phyloP scores from a whole-genome alignment of 495 filamentous ascomycete species.

The Penicillium soppii region DNA sequence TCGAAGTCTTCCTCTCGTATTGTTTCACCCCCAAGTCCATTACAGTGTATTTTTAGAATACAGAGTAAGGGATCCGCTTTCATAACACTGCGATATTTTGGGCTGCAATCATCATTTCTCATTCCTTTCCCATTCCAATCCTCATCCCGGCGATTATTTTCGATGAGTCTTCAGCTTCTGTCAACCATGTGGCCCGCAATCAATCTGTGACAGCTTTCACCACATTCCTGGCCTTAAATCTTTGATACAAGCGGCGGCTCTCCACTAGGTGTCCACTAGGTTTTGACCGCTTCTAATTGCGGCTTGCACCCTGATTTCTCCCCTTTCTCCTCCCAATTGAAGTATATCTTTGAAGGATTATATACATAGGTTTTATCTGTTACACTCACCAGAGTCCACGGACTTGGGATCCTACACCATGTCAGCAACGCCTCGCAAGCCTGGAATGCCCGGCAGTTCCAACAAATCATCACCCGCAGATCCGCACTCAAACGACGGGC shows the following conservation, averaged over 20 bases:
- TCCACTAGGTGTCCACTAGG: slow-evolving; percentile 23
- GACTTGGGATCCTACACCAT: slow-evolving; percentile 31
- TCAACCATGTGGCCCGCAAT: slow-evolving; percentile 28
- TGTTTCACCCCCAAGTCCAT: slow-evolving; percentile 12
- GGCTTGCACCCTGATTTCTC: slow-evolving; percentile 13
- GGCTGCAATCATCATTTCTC: slow-evolving; percentile 17
- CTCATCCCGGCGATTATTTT: slow-evolving; percentile 15
- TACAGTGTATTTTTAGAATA: slow-evolving; percentile 26
- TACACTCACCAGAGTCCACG: slow-evolving; percentile 15
- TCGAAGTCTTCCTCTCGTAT: slow-evolving; percentile 4
- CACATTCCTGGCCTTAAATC: slow-evolving; percentile 15
- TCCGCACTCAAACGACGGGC: slow-evolving; percentile 33
- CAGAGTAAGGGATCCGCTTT: slow-evolving; percentile 32
- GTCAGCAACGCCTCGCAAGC: slow-evolving; percentile 47
- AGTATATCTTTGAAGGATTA: not conserved
- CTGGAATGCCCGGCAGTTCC: slow-evolving; percentile 40
- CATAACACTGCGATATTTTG: slow-evolving; percentile 12
- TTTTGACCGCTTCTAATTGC: slow-evolving; percentile 30
- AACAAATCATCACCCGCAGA: slow-evolving; percentile 40
- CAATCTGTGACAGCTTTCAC: slow-evolving; percentile 26
- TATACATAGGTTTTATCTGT: slow-evolving; percentile 15
- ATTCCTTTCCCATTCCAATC: slow-evolving; percentile 24
- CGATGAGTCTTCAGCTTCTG: slow-evolving; percentile 20
- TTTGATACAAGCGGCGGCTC: slow-evolving; percentile 13
- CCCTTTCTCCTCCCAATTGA: slow-evolving; percentile 10